These are phyloP conservation scores for Albugo candida DNA, from an alignment of 352 stramenopile genomes.

Conservation along the genomic window DNA sequence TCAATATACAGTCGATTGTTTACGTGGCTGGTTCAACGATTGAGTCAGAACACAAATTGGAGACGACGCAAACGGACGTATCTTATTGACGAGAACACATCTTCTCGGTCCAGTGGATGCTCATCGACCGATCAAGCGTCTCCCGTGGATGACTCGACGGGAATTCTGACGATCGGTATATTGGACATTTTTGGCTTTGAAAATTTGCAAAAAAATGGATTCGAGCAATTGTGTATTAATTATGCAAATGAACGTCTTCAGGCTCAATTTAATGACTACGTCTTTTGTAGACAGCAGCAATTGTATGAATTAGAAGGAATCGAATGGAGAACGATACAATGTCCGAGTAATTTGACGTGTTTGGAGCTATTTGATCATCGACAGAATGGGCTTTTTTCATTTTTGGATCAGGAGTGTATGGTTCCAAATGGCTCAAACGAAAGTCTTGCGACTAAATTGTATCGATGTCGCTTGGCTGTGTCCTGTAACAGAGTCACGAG, in stretches of 20 bases:
- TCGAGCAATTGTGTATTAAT: slow-evolving; percentile 79
- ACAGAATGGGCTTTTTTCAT: slow-evolving; percentile 48
- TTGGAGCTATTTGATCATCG: slow-evolving; percentile 69
- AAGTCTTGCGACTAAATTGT: slow-evolving; percentile 59
- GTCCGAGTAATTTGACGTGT: slow-evolving; percentile 64
- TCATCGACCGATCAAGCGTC: slow-evolving; percentile 35
- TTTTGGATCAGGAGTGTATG: slow-evolving; percentile 69
- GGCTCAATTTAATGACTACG: slow-evolving; percentile 78
- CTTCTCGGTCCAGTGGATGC: slow-evolving; percentile 8
- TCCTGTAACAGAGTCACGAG: neutral
- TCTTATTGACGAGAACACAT: slow-evolving; percentile 20
- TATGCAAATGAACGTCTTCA: slow-evolving; percentile 75
- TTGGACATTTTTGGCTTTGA: slow-evolving; percentile 83
- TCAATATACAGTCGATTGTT: slow-evolving; percentile 93
- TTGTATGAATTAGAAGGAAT: slow-evolving; percentile 71
- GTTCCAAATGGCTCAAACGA: slow-evolving; percentile 73
- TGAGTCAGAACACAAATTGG: slow-evolving; percentile 71
- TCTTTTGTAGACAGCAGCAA: slow-evolving; percentile 73
- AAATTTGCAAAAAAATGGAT: slow-evolving; percentile 59
- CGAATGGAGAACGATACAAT: slow-evolving; percentile 65
- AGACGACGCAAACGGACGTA: neutral
- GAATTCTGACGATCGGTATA: slow-evolving; percentile 36
- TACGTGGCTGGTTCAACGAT: slow-evolving; percentile 81
- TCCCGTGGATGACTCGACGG: neutral
- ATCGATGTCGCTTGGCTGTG: slow-evolving; percentile 10